Evolutionary conservation across 306 rosid species (phyloP).

Genomic region (Gleditsia sinensis): DNA sequence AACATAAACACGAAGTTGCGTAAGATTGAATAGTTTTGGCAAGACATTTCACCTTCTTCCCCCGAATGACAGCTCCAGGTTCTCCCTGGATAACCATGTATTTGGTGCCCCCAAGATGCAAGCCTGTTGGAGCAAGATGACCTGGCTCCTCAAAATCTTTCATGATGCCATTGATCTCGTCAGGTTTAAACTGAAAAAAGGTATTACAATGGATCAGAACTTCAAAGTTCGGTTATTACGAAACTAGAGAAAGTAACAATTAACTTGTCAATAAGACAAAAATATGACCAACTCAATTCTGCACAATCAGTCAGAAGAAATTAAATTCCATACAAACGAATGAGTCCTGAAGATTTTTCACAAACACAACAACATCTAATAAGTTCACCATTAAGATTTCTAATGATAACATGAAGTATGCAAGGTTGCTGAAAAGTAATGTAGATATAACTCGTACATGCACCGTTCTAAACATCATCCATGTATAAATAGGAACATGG

Average conservation of each 20-base stretch:
- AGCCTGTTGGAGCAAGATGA: slow-evolving; percentile 90
- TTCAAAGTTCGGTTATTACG: neutral
- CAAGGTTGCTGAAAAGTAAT: neutral
- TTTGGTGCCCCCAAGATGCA: slow-evolving; percentile 69
- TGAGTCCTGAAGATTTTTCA: neutral
- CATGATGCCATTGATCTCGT: slow-evolving; percentile 65
- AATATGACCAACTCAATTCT: neutral
- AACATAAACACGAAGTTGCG: neutral
- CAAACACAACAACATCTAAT: neutral
- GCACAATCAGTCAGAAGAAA: neutral
- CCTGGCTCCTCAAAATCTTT: slow-evolving; percentile 96
- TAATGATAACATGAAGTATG: neutral
- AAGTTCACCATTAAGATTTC: neutral
- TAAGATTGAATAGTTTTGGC: neutral
- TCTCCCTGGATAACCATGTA: slow-evolving; percentile 98
- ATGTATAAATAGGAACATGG: neutral
- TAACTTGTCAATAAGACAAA: neutral
- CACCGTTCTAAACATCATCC: neutral
- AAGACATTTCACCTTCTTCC: slow-evolving; percentile 70
- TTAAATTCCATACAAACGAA: neutral
- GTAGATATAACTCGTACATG: neutral
- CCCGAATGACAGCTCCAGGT: slow-evolving; percentile 93
- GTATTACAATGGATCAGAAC: slow-evolving; percentile 7
- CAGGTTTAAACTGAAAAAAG: slow-evolving; percentile 56
- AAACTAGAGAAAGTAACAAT: neutral